Percentiles rank a stretch among this genome's conserved stretches.
Evolutionary conservation across 306 rosid genomes (phyloP).

Genomic region (Sicyos edulis): DNA sequence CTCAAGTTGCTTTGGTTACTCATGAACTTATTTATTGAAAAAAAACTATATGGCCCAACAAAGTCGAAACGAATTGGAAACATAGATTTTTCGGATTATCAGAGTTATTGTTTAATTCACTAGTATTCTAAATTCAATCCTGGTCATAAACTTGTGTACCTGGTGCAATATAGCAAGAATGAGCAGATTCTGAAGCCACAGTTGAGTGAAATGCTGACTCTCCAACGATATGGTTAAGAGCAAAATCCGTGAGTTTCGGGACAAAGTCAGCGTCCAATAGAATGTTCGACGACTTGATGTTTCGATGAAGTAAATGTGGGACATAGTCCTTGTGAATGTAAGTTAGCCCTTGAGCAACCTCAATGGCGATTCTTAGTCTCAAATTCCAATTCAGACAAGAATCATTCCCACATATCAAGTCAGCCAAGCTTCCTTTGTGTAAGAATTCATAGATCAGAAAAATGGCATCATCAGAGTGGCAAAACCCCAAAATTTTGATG

Average conservation of each 20-base stretch:
- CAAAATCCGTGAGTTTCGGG: constrained; percentile 85
- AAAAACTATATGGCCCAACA: not conserved
- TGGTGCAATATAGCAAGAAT: constrained; percentile 83
- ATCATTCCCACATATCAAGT: constrained; percentile 48
- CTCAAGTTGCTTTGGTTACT: not conserved
- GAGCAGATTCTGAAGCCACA: constrained; percentile 62
- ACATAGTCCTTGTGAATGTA: constrained; percentile 89
- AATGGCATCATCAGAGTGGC: constrained; percentile 74
- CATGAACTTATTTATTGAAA: not conserved
- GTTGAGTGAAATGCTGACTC: constrained; percentile 72
- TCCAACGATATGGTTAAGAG: constrained; percentile 73
- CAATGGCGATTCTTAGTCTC: constrained; percentile 70
- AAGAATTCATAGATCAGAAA: constrained; percentile 73
- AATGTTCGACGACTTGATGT: constrained; percentile 73
- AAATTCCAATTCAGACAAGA: constrained; percentile 60
- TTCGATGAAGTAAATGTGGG: constrained; percentile 84
- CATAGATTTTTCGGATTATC: not conserved
- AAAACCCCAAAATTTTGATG: constrained; percentile 76
- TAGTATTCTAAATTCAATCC: not conserved
- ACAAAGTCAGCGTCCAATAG: constrained; percentile 69
- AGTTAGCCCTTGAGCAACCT: constrained; percentile 82
- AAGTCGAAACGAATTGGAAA: not conserved
- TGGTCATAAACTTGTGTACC: constrained; percentile 35
- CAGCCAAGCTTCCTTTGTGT: constrained; percentile 75
- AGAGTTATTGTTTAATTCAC: not conserved